These are phyloP conservation scores for Adansonia grandidieri DNA, from an alignment of 441 rosid species.

Conservation along the genomic window DNA sequence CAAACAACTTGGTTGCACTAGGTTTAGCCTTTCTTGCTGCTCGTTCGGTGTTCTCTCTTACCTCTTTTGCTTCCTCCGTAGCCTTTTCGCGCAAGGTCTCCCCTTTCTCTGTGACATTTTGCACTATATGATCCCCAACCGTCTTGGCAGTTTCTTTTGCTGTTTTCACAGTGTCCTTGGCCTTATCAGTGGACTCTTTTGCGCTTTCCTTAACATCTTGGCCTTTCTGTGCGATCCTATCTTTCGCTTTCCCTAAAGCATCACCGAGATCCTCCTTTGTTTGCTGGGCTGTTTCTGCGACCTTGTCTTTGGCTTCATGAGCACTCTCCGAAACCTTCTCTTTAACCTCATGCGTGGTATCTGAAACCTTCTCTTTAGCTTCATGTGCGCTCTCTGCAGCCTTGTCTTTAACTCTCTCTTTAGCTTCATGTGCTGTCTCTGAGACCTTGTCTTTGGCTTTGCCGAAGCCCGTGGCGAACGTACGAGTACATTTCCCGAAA, in stretches of 20 bases:
- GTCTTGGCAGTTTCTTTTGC: slow-evolving; percentile 23
- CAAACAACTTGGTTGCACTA: not conserved
- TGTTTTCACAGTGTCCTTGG: slow-evolving; percentile 14
- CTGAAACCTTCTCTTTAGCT: slow-evolving; percentile 31
- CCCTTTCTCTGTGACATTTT: slow-evolving; percentile 24
- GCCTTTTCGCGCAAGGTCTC: not conserved
- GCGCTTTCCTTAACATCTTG: slow-evolving; percentile 21
- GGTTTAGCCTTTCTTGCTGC: not conserved
- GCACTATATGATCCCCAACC: not conserved
- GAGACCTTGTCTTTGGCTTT: slow-evolving; percentile 46
- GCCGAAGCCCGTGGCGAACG: slow-evolving; percentile 45
- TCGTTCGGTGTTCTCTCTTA: not conserved
- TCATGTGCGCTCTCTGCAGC: slow-evolving; percentile 24
- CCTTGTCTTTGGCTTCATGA: slow-evolving; percentile 12
- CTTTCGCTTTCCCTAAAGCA: slow-evolving; percentile 18
- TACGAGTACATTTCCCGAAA: slow-evolving; percentile 60
- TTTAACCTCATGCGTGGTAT: slow-evolving; percentile 25
- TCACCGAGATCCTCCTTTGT: not conserved
- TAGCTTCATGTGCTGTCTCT: slow-evolving; percentile 19
- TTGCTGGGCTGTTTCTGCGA: not conserved
- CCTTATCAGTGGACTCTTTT: not conserved
- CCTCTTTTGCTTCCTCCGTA: slow-evolving; percentile 8
- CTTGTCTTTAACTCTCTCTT: slow-evolving; percentile 42
- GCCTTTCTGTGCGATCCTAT: not conserved
- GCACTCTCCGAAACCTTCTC: slow-evolving; percentile 29